Evolutionary conservation across 2,329 filamentous ascomycete genomes (phyloP).

Genomic region (Ceratocystis diversiconidia): DNA sequence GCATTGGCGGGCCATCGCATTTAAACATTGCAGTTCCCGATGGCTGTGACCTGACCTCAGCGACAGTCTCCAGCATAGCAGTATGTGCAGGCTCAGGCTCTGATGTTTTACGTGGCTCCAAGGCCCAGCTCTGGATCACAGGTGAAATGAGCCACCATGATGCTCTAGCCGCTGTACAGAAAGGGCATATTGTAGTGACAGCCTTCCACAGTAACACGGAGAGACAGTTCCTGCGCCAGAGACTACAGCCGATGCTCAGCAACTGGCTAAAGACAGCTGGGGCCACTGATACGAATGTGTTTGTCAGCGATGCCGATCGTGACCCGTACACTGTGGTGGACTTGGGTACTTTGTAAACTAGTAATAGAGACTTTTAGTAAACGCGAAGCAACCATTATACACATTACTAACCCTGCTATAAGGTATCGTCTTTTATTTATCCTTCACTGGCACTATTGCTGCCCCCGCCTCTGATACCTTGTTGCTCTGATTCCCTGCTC

Average conservation of each 20-base stretch:
- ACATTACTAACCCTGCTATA: not conserved
- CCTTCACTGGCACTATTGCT: no score
- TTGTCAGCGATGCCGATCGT: slow-evolving; percentile 64
- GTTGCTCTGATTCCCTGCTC: no score
- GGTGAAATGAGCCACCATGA: slow-evolving; percentile 92
- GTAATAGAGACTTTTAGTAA: not conserved
- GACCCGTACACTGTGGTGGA: slow-evolving; percentile 77
- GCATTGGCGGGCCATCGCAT: slow-evolving; percentile 49
- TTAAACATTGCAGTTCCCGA: slow-evolving; percentile 40
- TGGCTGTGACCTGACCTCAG: slow-evolving; percentile 26
- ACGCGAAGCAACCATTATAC: not conserved
- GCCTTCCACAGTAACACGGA: slow-evolving; percentile 93
- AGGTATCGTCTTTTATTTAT: no score
- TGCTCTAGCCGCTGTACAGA: slow-evolving; percentile 71
- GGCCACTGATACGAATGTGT: slow-evolving; percentile 41
- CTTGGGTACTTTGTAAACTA: slow-evolving; percentile 28
- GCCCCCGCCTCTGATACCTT: no score
- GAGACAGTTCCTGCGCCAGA: slow-evolving; percentile 60
- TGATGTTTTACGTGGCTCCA: slow-evolving; percentile 53
- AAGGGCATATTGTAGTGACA: slow-evolving; percentile 66
- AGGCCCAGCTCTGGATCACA: slow-evolving; percentile 73
- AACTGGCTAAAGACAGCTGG: slow-evolving; percentile 39
- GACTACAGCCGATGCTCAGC: slow-evolving; percentile 53
- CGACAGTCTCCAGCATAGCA: slow-evolving; percentile 52
- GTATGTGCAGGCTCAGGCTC: slow-evolving; percentile 85